Percentiles rank a stretch among this genome's conserved stretches.
phyloP scores from a whole-genome alignment of 1,284 basidiomycete genomes.

The Papiliotrema nemorosa region DNA sequence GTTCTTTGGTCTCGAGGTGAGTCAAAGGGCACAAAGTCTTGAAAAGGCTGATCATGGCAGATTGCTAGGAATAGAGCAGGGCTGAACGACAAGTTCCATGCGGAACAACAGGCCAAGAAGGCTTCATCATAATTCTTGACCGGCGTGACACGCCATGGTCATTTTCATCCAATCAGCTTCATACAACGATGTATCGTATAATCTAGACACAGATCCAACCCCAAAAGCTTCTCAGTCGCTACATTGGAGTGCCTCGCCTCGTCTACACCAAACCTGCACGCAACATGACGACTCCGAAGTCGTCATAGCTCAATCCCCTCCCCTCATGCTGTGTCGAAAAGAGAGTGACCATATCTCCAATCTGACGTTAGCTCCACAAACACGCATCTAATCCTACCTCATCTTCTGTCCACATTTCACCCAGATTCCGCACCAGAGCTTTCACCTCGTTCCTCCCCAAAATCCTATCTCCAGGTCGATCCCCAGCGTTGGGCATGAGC shows the following conservation, averaged over 20 bases:
- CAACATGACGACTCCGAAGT: constrained; percentile 45
- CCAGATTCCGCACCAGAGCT: constrained; percentile 38
- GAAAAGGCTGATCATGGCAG: constrained; percentile 47
- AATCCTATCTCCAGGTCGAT: constrained; percentile 11
- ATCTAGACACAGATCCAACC: too few species aligned
- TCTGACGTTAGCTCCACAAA: constrained; percentile 18
- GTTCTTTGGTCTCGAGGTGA: constrained; percentile 87
- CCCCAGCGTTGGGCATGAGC: constrained; percentile 25
- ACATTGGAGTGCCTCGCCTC: too few species aligned
- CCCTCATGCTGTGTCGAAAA: constrained; percentile 47
- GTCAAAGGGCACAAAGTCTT: constrained; percentile 17
- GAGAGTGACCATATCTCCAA: constrained; percentile 48
- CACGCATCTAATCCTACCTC: constrained; percentile 34
- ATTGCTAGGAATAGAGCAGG: constrained; percentile 90
- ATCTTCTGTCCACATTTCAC: constrained; percentile 47
- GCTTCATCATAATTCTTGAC: constrained; percentile 7
- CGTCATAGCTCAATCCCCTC: constrained; percentile 42
- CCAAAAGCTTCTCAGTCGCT: too few species aligned
- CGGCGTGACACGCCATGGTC: too few species aligned
- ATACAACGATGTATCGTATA: too few species aligned
- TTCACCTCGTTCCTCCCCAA: constrained; percentile 44
- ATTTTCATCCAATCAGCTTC: too few species aligned
- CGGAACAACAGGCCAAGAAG: constrained; percentile 54
- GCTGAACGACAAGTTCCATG: constrained; percentile 83
- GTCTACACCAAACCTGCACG: constrained; percentile 40